Conservation (phyloP, 768 basidiomycete species). For the Collybia sordida region DNA sequence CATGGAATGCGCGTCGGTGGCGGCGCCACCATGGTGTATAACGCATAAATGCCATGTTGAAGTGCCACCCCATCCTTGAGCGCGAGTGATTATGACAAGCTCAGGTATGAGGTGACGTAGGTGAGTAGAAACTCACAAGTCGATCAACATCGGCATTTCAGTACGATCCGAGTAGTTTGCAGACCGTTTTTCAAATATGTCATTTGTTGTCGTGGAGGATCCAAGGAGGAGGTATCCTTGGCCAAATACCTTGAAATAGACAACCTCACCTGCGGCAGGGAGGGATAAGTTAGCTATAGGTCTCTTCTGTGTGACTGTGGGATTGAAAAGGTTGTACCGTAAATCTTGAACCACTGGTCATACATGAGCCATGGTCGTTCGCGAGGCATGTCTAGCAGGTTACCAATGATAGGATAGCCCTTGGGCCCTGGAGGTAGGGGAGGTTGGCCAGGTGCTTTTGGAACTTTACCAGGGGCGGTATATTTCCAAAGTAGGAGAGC, state of each 20-base stretch:
- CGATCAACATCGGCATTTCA: constrained; percentile 16
- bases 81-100: neutral
- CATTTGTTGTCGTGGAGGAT: constrained; percentile 26
- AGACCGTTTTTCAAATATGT: constrained; percentile 46
- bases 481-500: too few species aligned
- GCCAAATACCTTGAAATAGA: constrained; percentile 8
- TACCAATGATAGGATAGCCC: constrained; percentile 3
- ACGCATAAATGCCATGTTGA: constrained; percentile 18
- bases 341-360: constrained; percentile 6
- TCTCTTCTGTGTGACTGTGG: too few species aligned
- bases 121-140: constrained; percentile 2
- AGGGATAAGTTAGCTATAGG: neutral
- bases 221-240: constrained; percentile 28
- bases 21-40: constrained; percentile 23
- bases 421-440: constrained; percentile 10
- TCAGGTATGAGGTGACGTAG: too few species aligned
- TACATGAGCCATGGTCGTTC: constrained; percentile 8
- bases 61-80: constrained; percentile 19
- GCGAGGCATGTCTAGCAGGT: constrained; percentile 5
- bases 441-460: too few species aligned
- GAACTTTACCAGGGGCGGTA: too few species aligned
- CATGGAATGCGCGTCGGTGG: constrained; percentile 20
- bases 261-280: constrained; percentile 2
- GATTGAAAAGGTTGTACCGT: neutral
- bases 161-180: constrained; percentile 36